phyloP scores from a whole-genome alignment of 2,329 filamentous ascomycete genomes.

The Scortechinia acanthostroma region DNA sequence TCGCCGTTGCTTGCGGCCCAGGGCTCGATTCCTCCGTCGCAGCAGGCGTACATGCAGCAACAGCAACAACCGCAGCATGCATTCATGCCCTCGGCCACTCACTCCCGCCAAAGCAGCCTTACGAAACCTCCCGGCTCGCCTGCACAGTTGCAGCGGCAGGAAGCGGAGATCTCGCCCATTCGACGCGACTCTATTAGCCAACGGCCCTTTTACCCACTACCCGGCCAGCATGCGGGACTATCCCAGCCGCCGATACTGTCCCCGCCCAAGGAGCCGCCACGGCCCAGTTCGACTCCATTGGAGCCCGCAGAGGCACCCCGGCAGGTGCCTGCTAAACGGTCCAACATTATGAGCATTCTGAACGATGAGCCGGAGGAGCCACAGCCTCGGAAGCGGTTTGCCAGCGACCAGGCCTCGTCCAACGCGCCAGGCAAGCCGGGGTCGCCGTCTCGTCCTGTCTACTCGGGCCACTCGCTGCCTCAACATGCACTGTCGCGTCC shows the following conservation, averaged over 20 bases:
- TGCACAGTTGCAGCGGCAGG: conserved; percentile 13
- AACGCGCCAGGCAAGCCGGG: conserved; percentile 5
- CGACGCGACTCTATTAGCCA: conserved; percentile 23
- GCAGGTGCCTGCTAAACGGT: conserved; percentile 33
- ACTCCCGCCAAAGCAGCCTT: conserved; percentile 24
- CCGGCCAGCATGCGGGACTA: conserved; percentile 11
- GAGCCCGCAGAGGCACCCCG: conserved; percentile 18
- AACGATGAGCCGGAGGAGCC: conserved; percentile 37
- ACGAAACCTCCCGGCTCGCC: conserved; percentile 23
- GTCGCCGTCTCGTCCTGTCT: background rate
- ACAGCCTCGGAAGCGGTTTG: conserved; percentile 28
- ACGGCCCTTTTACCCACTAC: conserved; percentile 16
- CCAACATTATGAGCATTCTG: conserved; percentile 36
- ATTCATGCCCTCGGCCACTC: conserved; percentile 14
- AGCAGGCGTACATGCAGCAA: conserved; percentile 18
- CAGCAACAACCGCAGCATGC: conserved; percentile 8
- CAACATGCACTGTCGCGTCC: background rate
- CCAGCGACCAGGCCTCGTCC: conserved; percentile 22
- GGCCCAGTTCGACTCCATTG: conserved; percentile 18
- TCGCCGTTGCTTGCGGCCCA: conserved; percentile 14
- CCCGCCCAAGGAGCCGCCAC: conserved; percentile 22
- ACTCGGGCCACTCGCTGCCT: background rate
- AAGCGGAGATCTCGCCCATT: conserved; percentile 20
- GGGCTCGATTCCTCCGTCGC: conserved; percentile 8
- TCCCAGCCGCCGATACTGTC: conserved; percentile 17